Evolutionary conservation across 2,329 filamentous ascomycete species (phyloP).

Genomic region (Cytospora paraplurivora): DNA sequence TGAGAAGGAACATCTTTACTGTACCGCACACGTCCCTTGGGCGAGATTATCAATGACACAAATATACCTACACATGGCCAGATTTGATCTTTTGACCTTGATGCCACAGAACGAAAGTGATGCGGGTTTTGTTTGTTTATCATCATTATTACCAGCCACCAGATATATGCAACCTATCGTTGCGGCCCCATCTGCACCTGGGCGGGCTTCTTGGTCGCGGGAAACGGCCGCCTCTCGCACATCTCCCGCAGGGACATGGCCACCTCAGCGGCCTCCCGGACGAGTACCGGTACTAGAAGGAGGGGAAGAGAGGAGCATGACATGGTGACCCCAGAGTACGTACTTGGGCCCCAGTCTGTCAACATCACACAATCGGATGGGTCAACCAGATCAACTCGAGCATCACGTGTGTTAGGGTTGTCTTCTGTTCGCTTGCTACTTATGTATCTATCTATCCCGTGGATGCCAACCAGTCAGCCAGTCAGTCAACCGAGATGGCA

Average conservation of each 20-base stretch:
- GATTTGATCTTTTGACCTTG: neutral
- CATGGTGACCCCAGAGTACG: neutral
- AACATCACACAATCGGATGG: no score
- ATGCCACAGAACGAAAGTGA: neutral
- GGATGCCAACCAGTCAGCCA: no score
- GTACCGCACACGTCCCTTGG: neutral
- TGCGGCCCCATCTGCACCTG: slow-evolving; percentile 10
- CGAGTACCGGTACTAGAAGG: neutral
- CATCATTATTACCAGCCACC: slow-evolving; percentile 11
- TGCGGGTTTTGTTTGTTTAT: slow-evolving; percentile 12
- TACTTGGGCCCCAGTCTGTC: neutral
- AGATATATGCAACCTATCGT: slow-evolving; percentile 7
- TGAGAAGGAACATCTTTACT: neutral
- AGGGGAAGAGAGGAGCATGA: neutral
- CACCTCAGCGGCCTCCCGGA: neutral
- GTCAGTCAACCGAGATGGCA: neutral
- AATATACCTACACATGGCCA: neutral
- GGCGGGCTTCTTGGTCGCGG: slow-evolving; percentile 3
- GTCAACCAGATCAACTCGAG: no score
- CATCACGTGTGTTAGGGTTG: no score
- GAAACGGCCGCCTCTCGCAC: neutral
- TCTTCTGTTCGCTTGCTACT: no score
- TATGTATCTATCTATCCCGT: no score
- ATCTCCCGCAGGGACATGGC: slow-evolving; percentile 2
- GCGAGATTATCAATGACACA: neutral